Base-by-base conservation (phyloP, 345 rosid species). In the Trapa incisa region DNA sequence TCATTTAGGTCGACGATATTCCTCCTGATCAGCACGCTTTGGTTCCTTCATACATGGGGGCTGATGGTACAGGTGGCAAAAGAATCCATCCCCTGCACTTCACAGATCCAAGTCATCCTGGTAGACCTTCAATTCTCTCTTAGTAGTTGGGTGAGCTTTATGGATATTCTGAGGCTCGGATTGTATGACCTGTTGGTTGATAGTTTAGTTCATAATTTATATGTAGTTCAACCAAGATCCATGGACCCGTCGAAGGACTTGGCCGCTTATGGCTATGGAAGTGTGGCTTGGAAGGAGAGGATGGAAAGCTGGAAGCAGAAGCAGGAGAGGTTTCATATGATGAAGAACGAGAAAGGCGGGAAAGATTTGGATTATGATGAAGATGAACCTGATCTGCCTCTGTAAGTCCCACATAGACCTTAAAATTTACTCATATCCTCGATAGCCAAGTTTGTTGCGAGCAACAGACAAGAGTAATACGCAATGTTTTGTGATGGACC, bases 211-310 rank as follows among this genome's bases (percentile, higher is more conserved):
- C 36, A 43, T 38, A 43, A 65, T 43, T 22, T 22, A 0, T 22
- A 36, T 58, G 62, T 65, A 80, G 83, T 77, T 62, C 83, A 80
- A 75, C 77, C 74, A 37, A 80, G 82, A 75, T 73, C 80, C 66
- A 50, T 80, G 83, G 76, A 79, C 69, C 80, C 84, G 70, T 78
- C 80, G 64, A 80, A 82, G 77, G 83, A 85, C 74, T 75, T 84
- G 67, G 79, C 86, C 65, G 89, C 80, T 62, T 82, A 84, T 63
- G 83, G 86, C 45, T 79, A 76, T 37, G 86, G 85, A 64, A 85
- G 82, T 71, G 74, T 82, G 42, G 85, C 85, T 37, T 82, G 83
- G 86, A 85, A 82, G 64, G 83, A 85, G 70, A 85, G 82, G 70
- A 77, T 82, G 77, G 83, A 85, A 68, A 65, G 43, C 35, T 80